Base-by-base conservation (phyloP, 805 yeast species). In the Starmera dryadoides region DNA sequence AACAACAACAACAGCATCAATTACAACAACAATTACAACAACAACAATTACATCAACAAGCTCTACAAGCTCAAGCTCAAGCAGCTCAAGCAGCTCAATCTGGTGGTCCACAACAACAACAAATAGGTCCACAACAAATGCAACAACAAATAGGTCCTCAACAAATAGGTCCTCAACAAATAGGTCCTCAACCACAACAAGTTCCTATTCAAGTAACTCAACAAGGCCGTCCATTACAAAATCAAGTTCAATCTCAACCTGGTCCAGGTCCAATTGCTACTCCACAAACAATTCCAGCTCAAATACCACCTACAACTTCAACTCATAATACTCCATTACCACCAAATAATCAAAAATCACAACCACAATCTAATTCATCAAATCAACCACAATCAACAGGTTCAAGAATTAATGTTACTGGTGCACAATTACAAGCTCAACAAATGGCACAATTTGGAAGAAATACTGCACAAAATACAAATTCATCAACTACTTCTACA, bases 11-110 rank as follows among this genome's bases (percentile, higher is more conserved):
- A n/a, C 28, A 30, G 7, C 42, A 34, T 21, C 46, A 40, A 29
- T 38, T 32, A 20, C 47, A 41, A 37, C 42, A 37, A 22, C 34
- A 37, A 25, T 8, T 25, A 25, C 28, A 25, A n/a, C 32, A 25
- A 33, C 25, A 22, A 17, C 40, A 29, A 28, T 35, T 20, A 28
- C 34, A 15, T 18, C 42, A 38, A 30, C 40, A 47, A 36, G 38
- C 37, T 15, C 59, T 44, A 30, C 55, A 42, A 38, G 28, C n/a
- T 15, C 55, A 43, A 33, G 48, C 46, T n/a, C 53, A 37, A 16
- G 36, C 38, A 18, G 50, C 42, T 22, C 49, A 41, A 12, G 46
- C 39, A 30, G 45, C 30, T 17, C 45, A 35, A 38, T 47, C 35
- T 25, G 28, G 28, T 8, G 41, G 9, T 12, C 45, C 38, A 22